A percentile compares a stretch with the other conserved stretches of the same genome.
phyloP scores from a whole-genome alignment of 2,329 filamentous ascomycete genomes.

The Elsinoe ampelina region DNA sequence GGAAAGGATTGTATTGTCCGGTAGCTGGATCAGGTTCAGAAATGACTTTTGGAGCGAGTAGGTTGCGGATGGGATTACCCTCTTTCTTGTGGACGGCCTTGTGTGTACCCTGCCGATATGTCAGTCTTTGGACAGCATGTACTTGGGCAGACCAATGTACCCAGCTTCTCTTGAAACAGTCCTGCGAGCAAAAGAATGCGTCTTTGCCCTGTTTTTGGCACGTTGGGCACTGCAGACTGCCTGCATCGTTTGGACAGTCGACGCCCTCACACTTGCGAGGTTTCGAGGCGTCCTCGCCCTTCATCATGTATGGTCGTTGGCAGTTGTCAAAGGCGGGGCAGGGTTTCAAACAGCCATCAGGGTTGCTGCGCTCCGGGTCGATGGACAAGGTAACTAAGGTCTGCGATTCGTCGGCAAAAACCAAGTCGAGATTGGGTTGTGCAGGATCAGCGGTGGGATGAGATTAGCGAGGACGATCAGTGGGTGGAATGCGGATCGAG shows the following conservation, averaged over 20 bases:
- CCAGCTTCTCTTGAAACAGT: conserved; percentile 99
- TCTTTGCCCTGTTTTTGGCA: conserved; percentile 85
- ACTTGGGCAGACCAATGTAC: conserved; percentile 42
- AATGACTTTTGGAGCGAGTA: conserved; percentile 70
- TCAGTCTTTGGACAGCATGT: conserved; percentile 21
- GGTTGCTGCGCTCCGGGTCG: neutral
- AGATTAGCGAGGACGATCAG: conserved; percentile 8
- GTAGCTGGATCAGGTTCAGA: conserved; percentile 89
- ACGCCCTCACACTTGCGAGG: conserved; percentile 55
- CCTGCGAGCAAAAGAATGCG: conserved; percentile 95
- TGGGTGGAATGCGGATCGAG: neutral
- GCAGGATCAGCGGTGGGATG: conserved; percentile 5
- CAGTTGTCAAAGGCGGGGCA: neutral
- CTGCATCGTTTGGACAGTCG: conserved; percentile 80
- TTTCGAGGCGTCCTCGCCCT: neutral
- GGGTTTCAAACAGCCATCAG: conserved; percentile 6
- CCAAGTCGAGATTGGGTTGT: neutral
- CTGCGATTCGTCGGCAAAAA: neutral
- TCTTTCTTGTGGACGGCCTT: conserved; percentile 78
- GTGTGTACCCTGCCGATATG: conserved; percentile 57
- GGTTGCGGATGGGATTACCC: conserved; percentile 59
- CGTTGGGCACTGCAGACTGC: conserved; percentile 82
- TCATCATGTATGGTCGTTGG: neutral
- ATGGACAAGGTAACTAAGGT: neutral
- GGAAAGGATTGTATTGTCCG: conserved; percentile 86